A percentile compares a stretch with the other conserved stretches of the same genome.
Conservation (phyloP, 139 green algal genomes). For the Trebouxia sp. region DNA sequence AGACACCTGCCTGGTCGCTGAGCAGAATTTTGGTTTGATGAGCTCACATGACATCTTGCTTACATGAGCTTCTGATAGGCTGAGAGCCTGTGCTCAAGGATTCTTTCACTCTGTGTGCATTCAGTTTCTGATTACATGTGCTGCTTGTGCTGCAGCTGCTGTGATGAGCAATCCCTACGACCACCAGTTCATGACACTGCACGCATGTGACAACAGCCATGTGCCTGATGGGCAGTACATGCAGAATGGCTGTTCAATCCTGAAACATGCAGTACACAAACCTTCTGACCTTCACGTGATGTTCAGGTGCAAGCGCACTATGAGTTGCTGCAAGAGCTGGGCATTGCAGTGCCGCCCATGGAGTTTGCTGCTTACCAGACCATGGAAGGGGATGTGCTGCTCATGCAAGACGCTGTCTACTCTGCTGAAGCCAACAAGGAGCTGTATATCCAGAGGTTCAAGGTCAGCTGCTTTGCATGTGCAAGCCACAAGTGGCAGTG, state of each 20-base stretch:
- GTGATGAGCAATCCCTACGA: no score
- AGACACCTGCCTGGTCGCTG: no score
- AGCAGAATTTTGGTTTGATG: no score
- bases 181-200: no score
- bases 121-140: no score
- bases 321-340: conserved; percentile 35
- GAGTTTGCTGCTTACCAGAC: conserved; percentile 52
- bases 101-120: no score
- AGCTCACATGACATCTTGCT: no score
- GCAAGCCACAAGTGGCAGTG: conserved; percentile 36
- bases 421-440: conserved; percentile 44
- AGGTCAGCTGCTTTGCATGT: conserved; percentile 27
- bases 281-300: not conserved
- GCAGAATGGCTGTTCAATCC: not conserved
- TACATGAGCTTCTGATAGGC: no score
- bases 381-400: conserved; percentile 44
- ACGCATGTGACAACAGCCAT: no score
- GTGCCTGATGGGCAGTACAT: no score
- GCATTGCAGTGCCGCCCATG: conserved; percentile 45
- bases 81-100: no score
- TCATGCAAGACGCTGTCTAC: conserved; percentile 42
- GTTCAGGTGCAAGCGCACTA: conserved; percentile 29
- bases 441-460: conserved; percentile 37
- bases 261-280: not conserved
- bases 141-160: no score